Conservation (phyloP, 2,329 filamentous ascomycete genomes). For the Ascochyta rabiei region DNA sequence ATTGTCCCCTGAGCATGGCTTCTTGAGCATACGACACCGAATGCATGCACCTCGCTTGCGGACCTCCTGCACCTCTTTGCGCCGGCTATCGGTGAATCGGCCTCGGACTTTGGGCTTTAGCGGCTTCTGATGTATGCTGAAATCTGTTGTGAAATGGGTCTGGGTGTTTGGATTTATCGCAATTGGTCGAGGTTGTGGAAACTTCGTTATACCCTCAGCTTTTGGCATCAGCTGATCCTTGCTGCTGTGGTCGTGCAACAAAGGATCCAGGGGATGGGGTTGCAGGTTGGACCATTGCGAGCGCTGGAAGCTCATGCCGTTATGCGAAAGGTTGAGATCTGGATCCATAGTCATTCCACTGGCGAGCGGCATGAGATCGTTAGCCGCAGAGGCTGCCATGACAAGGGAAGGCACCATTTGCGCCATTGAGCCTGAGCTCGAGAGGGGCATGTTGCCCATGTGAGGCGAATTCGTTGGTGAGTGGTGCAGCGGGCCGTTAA, state of each 20-base stretch:
- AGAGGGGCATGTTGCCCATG: slow-evolving; percentile 39
- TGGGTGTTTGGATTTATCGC: slow-evolving; percentile 47
- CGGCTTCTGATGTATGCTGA: slow-evolving; percentile 49
- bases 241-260: slow-evolving; percentile 41
- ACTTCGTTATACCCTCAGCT: slow-evolving; percentile 32
- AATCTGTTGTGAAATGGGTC: slow-evolving; percentile 48
- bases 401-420: slow-evolving; percentile 48
- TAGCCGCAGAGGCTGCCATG: slow-evolving; percentile 49
- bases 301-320: slow-evolving; percentile 42
- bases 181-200: slow-evolving; percentile 44
- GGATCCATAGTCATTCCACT: slow-evolving; percentile 44
- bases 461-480: slow-evolving; percentile 46
- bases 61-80: slow-evolving; percentile 65
- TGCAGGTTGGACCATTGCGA: slow-evolving; percentile 41
- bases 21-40: slow-evolving; percentile 69
- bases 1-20: slow-evolving; percentile 65
- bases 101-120: slow-evolving; percentile 58
- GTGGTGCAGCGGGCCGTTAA: slow-evolving; percentile 44
- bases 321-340: slow-evolving; percentile 39
- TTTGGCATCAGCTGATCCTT: slow-evolving; percentile 34
- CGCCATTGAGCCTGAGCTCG: slow-evolving; percentile 37
- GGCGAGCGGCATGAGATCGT: slow-evolving; percentile 47
- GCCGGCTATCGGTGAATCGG: slow-evolving; percentile 61
- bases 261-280: slow-evolving; percentile 39
- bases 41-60: slow-evolving; percentile 67